A percentile compares a stretch with the other conserved stretches of the same genome.
Evolutionary conservation across 352 stramenopile genomes (phyloP).

Genomic region (Pythium vanterpoolii): DNA sequence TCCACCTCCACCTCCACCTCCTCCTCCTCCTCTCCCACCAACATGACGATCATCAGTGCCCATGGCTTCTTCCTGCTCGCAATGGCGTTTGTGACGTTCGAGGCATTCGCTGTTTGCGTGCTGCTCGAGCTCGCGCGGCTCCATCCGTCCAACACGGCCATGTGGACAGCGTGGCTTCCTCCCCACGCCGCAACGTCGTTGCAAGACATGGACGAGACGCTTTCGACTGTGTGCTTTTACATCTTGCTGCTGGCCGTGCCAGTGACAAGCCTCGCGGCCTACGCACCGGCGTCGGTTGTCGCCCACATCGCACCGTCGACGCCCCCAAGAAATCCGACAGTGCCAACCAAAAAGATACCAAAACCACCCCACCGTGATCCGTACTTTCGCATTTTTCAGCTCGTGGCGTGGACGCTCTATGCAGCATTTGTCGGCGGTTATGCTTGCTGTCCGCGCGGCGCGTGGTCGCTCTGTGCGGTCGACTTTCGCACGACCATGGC

Average conservation of each 20-base stretch:
- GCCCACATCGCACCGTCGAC: slow-evolving; percentile 21
- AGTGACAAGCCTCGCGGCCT: slow-evolving; percentile 54
- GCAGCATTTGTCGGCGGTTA: slow-evolving; percentile 44
- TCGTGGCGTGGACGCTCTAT: slow-evolving; percentile 56
- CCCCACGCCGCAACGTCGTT: slow-evolving; percentile 23
- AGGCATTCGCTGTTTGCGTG: slow-evolving; percentile 60
- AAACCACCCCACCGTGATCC: slow-evolving; percentile 30
- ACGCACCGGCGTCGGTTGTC: slow-evolving; percentile 53
- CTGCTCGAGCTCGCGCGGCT: slow-evolving; percentile 51
- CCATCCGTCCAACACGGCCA: slow-evolving; percentile 17
- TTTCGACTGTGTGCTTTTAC: slow-evolving; percentile 37
- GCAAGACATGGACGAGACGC: slow-evolving; percentile 32
- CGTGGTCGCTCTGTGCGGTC: slow-evolving; percentile 38
- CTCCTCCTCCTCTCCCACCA: not conserved
- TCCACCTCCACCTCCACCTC: not conserved
- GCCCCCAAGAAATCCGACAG: slow-evolving; percentile 25
- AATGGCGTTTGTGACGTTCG: slow-evolving; percentile 54
- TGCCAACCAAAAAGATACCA: not conserved
- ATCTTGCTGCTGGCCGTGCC: slow-evolving; percentile 45
- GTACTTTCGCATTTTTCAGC: slow-evolving; percentile 73
- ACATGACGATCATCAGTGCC: slow-evolving; percentile 43
- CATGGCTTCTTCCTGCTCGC: slow-evolving; percentile 54
- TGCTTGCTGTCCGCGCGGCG: slow-evolving; percentile 29
- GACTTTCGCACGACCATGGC: slow-evolving; percentile 52
- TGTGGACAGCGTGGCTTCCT: slow-evolving; percentile 1